Conservation (phyloP, 176 grass and related monocot genomes). For the Rhynchospora tenuis region DNA sequence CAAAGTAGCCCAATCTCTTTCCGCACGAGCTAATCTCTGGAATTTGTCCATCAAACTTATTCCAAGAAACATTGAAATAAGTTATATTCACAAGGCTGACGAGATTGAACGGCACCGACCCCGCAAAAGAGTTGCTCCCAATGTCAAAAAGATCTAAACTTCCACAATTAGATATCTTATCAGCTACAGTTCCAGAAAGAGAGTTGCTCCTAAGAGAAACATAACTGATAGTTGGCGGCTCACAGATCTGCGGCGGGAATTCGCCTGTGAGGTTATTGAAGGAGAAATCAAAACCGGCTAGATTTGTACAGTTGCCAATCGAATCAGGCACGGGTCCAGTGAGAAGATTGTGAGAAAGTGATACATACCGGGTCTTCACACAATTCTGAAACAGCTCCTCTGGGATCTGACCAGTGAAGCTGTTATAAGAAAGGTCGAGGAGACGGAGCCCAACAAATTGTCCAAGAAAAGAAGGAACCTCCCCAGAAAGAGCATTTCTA, state of each 20-base stretch:
- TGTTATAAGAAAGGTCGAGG: conserved; percentile 92
- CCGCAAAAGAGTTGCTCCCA: conserved; percentile 66
- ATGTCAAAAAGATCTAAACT: conserved; percentile 83
- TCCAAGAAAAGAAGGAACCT: conserved; percentile 58
- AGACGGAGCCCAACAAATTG: conserved; percentile 54
- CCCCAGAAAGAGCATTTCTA: conserved; percentile 64
- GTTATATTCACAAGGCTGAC: conserved; percentile 61
- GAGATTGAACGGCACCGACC: conserved; percentile 41
- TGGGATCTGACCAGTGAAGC: conserved; percentile 73
- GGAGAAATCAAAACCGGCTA: conserved; percentile 89
- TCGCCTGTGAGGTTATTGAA: conserved; percentile 84
- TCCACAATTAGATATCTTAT: conserved; percentile 41
- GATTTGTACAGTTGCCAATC: conserved; percentile 53
- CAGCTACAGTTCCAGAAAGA: conserved; percentile 43
- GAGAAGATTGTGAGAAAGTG: conserved; percentile 77
- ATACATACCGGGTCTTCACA: conserved; percentile 77
- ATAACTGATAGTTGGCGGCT: conserved; percentile 63
- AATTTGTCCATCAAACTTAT: conserved; percentile 67
- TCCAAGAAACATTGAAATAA: conserved; percentile 94
- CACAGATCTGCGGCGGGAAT: conserved; percentile 57
- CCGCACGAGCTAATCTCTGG: conserved; percentile 54
- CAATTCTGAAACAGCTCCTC: conserved; percentile 55
- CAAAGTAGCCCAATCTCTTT: conserved; percentile 46
- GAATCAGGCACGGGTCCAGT: conserved; percentile 42
- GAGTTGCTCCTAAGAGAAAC: conserved; percentile 67